Evolutionary conservation across 2,329 filamentous ascomycete genomes (phyloP).

Genomic region (Curvularia sp.): DNA sequence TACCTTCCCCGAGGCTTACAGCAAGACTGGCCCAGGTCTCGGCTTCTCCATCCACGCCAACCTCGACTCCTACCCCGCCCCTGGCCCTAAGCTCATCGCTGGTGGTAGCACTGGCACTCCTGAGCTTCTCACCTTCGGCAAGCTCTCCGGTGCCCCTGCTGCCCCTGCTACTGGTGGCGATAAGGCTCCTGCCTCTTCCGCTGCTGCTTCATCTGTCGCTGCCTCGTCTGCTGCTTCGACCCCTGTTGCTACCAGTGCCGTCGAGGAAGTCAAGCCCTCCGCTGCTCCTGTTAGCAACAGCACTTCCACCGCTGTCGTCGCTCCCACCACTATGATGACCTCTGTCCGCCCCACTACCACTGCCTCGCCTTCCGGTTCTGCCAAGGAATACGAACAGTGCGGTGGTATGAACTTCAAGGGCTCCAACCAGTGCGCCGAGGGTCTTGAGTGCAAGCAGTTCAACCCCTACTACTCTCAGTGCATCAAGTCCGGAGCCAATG

Average conservation of each 20-base stretch:
- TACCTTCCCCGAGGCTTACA: constrained; percentile 56
- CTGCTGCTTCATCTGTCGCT: constrained; percentile 10
- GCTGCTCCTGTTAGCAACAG: constrained; percentile 16
- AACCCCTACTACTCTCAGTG: constrained; percentile 59
- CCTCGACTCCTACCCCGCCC: constrained; percentile 50
- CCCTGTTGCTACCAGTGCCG: constrained; percentile 5
- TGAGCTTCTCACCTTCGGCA: constrained; percentile 36
- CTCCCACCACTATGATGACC: constrained; percentile 34
- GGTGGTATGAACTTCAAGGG: constrained; percentile 54
- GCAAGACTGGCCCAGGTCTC: constrained; percentile 51
- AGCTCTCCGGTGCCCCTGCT: constrained; percentile 31
- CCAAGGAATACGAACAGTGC: constrained; percentile 49
- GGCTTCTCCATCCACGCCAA: constrained; percentile 53
- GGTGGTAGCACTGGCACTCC: constrained; percentile 37
- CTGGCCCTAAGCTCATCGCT: constrained; percentile 48
- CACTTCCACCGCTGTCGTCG: constrained; percentile 14
- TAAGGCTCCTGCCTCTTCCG: constrained; percentile 20
- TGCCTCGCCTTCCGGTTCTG: constrained; percentile 19
- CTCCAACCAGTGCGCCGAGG: constrained; percentile 48
- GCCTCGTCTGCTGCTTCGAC: constrained; percentile 13
- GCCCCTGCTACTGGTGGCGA: constrained; percentile 21
- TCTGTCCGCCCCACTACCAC: constrained; percentile 31
- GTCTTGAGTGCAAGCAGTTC: constrained; percentile 48
- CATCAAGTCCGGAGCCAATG: constrained; percentile 24
- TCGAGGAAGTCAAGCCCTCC: constrained; percentile 12